Evolutionary conservation across 2,329 filamentous ascomycete species (phyloP).

Genomic region (Penicillium sp.): DNA sequence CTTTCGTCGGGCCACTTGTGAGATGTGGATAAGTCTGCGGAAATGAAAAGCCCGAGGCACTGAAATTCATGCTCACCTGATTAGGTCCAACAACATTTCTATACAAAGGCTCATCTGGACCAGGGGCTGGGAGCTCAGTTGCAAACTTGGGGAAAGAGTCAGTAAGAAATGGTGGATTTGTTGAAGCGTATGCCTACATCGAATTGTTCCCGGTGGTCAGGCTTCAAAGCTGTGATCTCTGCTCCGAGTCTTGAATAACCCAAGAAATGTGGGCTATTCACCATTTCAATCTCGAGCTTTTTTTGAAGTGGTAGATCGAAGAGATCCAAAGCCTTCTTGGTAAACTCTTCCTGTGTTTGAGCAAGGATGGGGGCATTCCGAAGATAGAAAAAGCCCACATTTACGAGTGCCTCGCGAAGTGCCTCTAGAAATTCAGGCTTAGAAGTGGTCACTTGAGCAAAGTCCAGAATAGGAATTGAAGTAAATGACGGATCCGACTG

Average conservation of each 20-base stretch:
- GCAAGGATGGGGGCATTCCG: constrained; percentile 29
- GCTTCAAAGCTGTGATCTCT: constrained; percentile 35
- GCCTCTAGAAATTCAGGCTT: constrained; percentile 29
- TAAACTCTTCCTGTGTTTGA: constrained; percentile 28
- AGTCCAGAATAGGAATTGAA: constrained; percentile 36
- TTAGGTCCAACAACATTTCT: constrained; percentile 39
- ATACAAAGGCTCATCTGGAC: constrained; percentile 37
- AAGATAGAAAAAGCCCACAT: constrained; percentile 42
- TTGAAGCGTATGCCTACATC: constrained; percentile 27
- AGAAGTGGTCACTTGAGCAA: constrained; percentile 19
- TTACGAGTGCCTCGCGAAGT: constrained; percentile 36
- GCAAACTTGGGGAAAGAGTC: constrained; percentile 34
- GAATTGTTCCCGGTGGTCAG: constrained; percentile 40
- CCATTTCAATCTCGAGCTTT: constrained; percentile 53
- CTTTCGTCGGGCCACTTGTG: constrained; percentile 37
- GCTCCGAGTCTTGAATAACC: constrained; percentile 39
- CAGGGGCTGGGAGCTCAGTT: constrained; percentile 38
- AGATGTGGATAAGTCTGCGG: neutral
- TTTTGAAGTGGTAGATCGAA: constrained; percentile 48
- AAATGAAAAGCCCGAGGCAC: neutral
- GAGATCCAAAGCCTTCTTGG: constrained; percentile 44
- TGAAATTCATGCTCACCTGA: constrained; percentile 24
- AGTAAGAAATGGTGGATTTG: constrained; percentile 26
- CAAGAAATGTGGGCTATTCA: constrained; percentile 41
- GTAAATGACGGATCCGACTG: constrained; percentile 23